These are phyloP conservation scores for Tetracentron sinense DNA, from an alignment of 164 flowering plant species.

Conservation along the genomic window DNA sequence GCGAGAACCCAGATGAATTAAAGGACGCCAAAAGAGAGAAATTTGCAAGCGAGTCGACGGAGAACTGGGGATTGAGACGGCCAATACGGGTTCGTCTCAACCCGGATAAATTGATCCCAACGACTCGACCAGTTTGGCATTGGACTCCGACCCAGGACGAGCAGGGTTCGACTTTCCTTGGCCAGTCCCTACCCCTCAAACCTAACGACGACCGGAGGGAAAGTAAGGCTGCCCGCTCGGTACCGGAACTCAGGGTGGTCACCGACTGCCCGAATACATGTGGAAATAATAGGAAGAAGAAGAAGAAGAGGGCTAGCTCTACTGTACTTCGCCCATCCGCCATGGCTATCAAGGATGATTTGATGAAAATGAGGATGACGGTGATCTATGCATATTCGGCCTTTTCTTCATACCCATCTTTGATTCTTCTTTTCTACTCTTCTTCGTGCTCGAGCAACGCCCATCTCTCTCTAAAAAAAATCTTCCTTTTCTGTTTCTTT, in stretches of 20 bases:
- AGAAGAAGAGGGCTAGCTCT: constrained; percentile 7
- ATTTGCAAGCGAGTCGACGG: constrained; percentile 53
- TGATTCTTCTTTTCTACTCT: too few species aligned
- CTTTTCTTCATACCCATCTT: background rate
- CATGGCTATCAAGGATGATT: constrained; percentile 11
- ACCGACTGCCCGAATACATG: constrained; percentile 16
- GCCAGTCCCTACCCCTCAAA: constrained; percentile 78
- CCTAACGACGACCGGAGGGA: constrained; percentile 75
- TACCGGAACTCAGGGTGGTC: too few species aligned
- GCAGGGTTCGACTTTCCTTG: constrained; percentile 65
- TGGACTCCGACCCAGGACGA: constrained; percentile 51
- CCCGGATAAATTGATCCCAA: constrained; percentile 49
- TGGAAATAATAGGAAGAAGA: constrained; percentile 10
- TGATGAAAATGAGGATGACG: background rate
- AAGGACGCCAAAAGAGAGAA: constrained; percentile 44
- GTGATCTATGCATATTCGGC: background rate
- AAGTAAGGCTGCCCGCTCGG: constrained; percentile 51
- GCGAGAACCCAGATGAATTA: constrained; percentile 59
- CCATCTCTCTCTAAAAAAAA: background rate
- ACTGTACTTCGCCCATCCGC: constrained; percentile 8
- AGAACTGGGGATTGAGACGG: constrained; percentile 41
- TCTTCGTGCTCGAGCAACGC: background rate
- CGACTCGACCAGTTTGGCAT: constrained; percentile 51
- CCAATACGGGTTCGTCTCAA: constrained; percentile 48
- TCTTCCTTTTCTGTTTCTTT: constrained; percentile 14